A percentile compares a stretch with the other conserved stretches of the same genome.
Evolutionary conservation across 2,329 filamentous ascomycete genomes (phyloP).

Genomic region (Blumeria graminis): DNA sequence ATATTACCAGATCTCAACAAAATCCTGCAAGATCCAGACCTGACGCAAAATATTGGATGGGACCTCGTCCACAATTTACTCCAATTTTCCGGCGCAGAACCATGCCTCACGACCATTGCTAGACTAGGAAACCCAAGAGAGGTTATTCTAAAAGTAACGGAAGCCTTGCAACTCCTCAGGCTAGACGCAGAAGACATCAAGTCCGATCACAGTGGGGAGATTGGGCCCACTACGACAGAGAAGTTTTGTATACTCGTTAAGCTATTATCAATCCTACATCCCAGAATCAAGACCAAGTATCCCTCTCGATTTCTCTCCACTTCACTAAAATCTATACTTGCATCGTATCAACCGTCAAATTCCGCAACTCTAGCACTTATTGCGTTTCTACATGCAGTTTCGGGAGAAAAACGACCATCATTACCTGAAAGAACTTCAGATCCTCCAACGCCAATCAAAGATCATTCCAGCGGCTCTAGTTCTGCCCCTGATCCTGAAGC

Average conservation of each 20-base stretch:
- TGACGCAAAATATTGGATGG: conserved; percentile 63
- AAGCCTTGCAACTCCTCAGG: conserved; percentile 37
- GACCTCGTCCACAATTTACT: conserved; percentile 57
- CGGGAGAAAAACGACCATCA: conserved; percentile 39
- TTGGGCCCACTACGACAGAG: conserved; percentile 11
- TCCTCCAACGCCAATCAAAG: conserved; percentile 26
- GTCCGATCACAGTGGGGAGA: conserved; percentile 6
- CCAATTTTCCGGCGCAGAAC: conserved; percentile 39
- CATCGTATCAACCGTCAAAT: conserved; percentile 36
- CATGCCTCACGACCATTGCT: conserved; percentile 50
- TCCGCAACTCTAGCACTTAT: conserved; percentile 48
- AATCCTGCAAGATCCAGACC: conserved; percentile 39
- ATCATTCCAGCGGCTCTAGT: conserved; percentile 19
- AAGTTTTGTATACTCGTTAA: conserved; percentile 47
- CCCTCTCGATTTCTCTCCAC: conserved; percentile 58
- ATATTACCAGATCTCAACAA: conserved; percentile 43
- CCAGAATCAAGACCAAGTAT: conserved; percentile 50
- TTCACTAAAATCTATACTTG: conserved; percentile 47
- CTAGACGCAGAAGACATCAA: conserved; percentile 17
- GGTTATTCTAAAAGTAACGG: conserved; percentile 58
- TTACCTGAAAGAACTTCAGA: conserved; percentile 34
- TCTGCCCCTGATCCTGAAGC: conserved; percentile 39
- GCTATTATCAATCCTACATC: conserved; percentile 49
- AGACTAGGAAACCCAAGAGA: conserved; percentile 59
- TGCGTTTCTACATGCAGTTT: conserved; percentile 44